A percentile compares a stretch with the other conserved stretches of the same genome.
Conservation (phyloP, 164 flowering plant genomes). For the Cinnamomum chago region DNA sequence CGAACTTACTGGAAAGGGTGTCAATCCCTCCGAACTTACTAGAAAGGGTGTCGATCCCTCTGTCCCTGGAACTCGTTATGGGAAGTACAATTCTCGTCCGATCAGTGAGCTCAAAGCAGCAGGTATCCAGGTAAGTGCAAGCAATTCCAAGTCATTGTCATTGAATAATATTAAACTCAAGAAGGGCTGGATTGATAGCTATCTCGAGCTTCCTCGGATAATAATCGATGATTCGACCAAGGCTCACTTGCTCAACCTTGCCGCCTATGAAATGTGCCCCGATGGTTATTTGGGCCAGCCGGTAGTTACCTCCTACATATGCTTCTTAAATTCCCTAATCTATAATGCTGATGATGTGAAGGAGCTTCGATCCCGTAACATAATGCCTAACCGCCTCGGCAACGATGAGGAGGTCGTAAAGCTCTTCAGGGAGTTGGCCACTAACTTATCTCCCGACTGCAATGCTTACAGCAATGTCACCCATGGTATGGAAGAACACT, state of each 20-base stretch:
- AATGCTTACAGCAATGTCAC: background rate
- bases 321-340: constrained; percentile 10
- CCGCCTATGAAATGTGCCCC: constrained; percentile 2
- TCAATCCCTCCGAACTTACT: no score
- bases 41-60: no score
- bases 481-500: background rate
- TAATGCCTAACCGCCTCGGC: background rate
- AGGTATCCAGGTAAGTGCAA: constrained; percentile 1
- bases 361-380: background rate
- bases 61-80: no score
- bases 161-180: background rate
- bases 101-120: constrained; percentile 4
- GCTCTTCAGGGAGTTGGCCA: constrained; percentile 20
- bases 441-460: constrained; percentile 7
- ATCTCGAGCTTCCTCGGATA: background rate
- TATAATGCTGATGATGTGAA: background rate
- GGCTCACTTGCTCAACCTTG: constrained; percentile 2
- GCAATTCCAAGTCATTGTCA: background rate
- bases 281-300: background rate
- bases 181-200: background rate
- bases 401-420: constrained; percentile 25
- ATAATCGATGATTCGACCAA: background rate
- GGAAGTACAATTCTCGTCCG: background rate
- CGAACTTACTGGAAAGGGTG: no score
- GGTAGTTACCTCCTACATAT: constrained; percentile 7